phyloP scores from a whole-genome alignment of 2,329 filamentous ascomycete genomes.

The Nigrospora oryzae region DNA sequence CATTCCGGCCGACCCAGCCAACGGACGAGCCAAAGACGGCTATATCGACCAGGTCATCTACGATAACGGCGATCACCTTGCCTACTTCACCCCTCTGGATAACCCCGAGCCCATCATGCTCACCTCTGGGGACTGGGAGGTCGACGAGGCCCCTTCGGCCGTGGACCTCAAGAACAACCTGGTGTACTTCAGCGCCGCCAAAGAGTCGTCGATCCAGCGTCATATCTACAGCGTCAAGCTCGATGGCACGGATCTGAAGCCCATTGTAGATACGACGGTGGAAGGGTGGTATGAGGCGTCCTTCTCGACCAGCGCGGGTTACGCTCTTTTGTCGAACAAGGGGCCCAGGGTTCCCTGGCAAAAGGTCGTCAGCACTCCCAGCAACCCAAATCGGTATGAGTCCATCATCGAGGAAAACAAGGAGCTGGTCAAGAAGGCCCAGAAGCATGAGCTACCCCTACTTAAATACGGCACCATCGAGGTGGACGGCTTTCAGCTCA shows the following conservation, averaged over 20 bases:
- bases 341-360: conserved; percentile 88
- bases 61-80: conserved; percentile 81
- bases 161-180: conserved; percentile 78
- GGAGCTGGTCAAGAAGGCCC: conserved; percentile 57
- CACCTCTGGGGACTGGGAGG: conserved; percentile 87
- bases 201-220: conserved; percentile 79
- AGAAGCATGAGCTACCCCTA: conserved; percentile 72
- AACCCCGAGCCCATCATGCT: conserved; percentile 75
- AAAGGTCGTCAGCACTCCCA: conserved; percentile 77
- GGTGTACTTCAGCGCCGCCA: conserved; percentile 85
- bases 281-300: conserved; percentile 76
- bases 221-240: conserved; percentile 88
- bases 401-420: conserved; percentile 73
- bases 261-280: conserved; percentile 64
- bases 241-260: conserved; percentile 63
- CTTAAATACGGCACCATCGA: conserved; percentile 76
- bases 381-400: conserved; percentile 54
- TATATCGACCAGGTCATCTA: conserved; percentile 89
- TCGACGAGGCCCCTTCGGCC: conserved; percentile 74
- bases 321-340: conserved; percentile 73
- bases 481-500: conserved; percentile 67
- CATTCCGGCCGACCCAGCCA: conserved; percentile 72
- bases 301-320: conserved; percentile 77
- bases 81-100: conserved; percentile 85
- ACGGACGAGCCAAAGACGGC: conserved; percentile 72